Base-by-base conservation (phyloP, 2,329 filamentous ascomycete species). In the Lachnellula hyalina region DNA sequence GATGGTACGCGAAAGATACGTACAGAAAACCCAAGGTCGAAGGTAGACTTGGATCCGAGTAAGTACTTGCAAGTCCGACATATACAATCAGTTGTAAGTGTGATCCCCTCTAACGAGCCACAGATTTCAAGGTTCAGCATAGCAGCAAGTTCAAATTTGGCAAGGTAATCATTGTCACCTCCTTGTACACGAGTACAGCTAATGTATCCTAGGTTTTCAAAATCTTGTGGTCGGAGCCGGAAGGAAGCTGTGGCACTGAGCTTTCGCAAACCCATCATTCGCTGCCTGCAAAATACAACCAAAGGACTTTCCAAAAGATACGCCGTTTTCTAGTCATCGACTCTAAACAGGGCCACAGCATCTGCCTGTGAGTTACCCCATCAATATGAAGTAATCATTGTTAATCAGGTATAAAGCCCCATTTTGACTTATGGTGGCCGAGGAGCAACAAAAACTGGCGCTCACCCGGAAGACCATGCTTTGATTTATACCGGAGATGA, bases 361-460 rank as follows among this genome's bases (percentile, higher is more conserved):
- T 59, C 4, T 65, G 63, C 42, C 42, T 64, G 62, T 65, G 49
- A 44, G 61, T 15, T 15, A 21, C 23, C 7, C 1, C 0, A 19
- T 19, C 36, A 15, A 11, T 40, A 28, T 49, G 2, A 17, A 15
- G 19, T 17, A 15, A n/a, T 25, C 14, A n/a, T 15, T 34, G 12
- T 45, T 52, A 40, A 55, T 19, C 35, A 17, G 42, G 1, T n/a
- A 12, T 14, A 8, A 40, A 65, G 63, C 23, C 61, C 63, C 3
- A 60, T 65, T 9, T 50, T 60, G 9, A 65, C 63, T 1, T 65
- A 65, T 40, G 23, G 34, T 0, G 11, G 41, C 0, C 49, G 52
- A 49, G 63, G 47, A 1, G 52, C 57, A 0, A 50, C 6, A 1
- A 65, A 65, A 36, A 23, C n/a, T 0, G 62, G 62, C 11, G 54